Evolutionary conservation across 352 stramenopile species (phyloP).

Genomic region (Globisporangium okanoganense): DNA sequence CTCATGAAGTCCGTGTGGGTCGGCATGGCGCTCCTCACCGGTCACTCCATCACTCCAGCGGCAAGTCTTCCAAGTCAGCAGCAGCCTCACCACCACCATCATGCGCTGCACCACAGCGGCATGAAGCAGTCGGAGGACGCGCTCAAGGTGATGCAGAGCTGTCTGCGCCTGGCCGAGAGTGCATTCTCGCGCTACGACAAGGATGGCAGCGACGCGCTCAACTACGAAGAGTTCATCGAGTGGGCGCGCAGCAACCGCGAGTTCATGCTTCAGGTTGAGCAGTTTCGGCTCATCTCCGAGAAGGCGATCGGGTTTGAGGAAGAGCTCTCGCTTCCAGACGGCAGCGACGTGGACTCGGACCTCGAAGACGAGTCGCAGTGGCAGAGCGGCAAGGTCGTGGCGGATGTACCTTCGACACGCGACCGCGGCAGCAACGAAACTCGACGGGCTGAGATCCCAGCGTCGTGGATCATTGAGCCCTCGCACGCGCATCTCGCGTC

Average conservation of each 20-base stretch:
- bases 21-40: conserved; percentile 63
- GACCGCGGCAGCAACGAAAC: background rate
- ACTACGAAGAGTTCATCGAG: conserved; percentile 78
- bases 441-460: conserved; percentile 18
- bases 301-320: conserved; percentile 66
- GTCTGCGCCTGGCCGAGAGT: conserved; percentile 43
- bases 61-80: background rate
- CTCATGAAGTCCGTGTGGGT: conserved; percentile 80
- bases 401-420: background rate
- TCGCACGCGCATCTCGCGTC: conserved; percentile 5
- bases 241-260: conserved; percentile 81
- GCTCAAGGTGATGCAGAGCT: conserved; percentile 38
- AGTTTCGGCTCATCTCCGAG: conserved; percentile 67
- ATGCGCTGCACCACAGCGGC: background rate
- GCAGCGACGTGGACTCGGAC: conserved; percentile 75
- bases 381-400: conserved; percentile 4
- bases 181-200: conserved; percentile 58
- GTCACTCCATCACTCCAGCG: conserved; percentile 12
- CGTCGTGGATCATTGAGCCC: conserved; percentile 53
- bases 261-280: conserved; percentile 85
- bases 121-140: conserved; percentile 2
- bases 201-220: conserved; percentile 34
- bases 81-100: background rate
- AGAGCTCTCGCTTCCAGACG: conserved; percentile 53
- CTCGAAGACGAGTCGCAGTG: conserved; percentile 42